Evolutionary conservation across 768 basidiomycete genomes (phyloP).

Genomic region (Boletus rufocinnamomeus): DNA sequence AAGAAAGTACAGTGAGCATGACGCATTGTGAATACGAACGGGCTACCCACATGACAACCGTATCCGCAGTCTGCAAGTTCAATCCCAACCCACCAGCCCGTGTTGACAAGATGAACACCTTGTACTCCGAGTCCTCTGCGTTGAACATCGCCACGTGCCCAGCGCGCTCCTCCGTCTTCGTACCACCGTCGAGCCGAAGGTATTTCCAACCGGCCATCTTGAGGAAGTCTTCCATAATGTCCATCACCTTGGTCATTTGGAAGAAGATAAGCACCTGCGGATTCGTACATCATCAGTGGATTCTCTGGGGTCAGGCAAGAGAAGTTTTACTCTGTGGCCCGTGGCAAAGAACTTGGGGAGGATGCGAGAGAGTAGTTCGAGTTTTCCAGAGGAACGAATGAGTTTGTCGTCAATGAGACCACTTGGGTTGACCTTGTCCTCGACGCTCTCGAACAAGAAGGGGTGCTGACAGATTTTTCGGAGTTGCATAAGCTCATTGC

Average conservation of each 20-base stretch:
- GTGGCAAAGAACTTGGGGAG: conserved; percentile 94
- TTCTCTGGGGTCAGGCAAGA: not conserved
- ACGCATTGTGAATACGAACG: not conserved
- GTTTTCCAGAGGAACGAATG: conserved; percentile 86
- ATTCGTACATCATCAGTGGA: conserved; percentile 6
- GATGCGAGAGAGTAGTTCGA: conserved; percentile 87
- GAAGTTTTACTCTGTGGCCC: conserved; percentile 73
- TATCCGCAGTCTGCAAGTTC: conserved; percentile 95
- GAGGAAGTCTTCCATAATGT: conserved; percentile 95
- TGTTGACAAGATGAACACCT: conserved; percentile 92
- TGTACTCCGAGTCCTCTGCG: conserved; percentile 82
- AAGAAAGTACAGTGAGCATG: conserved; percentile 11
- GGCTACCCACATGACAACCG: conserved; percentile 82
- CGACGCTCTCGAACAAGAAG: conserved; percentile 93
- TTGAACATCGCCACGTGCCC: conserved; percentile 86
- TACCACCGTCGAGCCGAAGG: conserved; percentile 93
- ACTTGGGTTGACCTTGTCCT: conserved; percentile 87
- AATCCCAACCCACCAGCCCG: conserved; percentile 91
- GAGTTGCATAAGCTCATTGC: conserved; percentile 96
- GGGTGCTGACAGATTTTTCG: conserved; percentile 99
- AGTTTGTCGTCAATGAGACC: conserved; percentile 83
- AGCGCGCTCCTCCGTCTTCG: conserved; percentile 94
- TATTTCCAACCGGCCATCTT: conserved; percentile 85
- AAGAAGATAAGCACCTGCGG: conserved; percentile 94
- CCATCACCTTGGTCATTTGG: conserved; percentile 99